Conservation (phyloP, 2,329 filamentous ascomycete species). For the Metarhizium brunneum region DNA sequence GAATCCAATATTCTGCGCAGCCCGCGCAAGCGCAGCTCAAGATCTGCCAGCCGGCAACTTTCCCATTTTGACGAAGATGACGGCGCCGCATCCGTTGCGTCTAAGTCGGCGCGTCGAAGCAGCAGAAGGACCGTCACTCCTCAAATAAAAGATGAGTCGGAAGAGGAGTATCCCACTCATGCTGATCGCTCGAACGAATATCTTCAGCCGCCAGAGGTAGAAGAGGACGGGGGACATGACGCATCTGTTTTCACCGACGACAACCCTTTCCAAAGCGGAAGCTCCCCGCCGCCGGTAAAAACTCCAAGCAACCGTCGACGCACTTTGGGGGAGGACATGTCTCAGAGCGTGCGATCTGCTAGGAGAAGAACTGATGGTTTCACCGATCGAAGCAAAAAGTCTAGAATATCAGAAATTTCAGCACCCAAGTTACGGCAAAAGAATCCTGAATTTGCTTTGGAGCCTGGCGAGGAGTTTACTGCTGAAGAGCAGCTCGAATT, state of each 20-base stretch:
- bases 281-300: slow-evolving; percentile 50
- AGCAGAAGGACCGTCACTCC: slow-evolving; percentile 42
- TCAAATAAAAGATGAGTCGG: slow-evolving; percentile 43
- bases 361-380: slow-evolving; percentile 35
- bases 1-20: slow-evolving; percentile 29
- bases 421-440: slow-evolving; percentile 25
- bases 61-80: slow-evolving; percentile 39
- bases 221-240: slow-evolving; percentile 30
- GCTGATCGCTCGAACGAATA: slow-evolving; percentile 46
- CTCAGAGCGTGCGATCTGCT: slow-evolving; percentile 31
- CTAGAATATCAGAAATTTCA: slow-evolving; percentile 50
- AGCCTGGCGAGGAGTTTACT: slow-evolving; percentile 85
- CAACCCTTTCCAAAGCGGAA: slow-evolving; percentile 80
- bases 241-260: slow-evolving; percentile 70
- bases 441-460: slow-evolving; percentile 33
- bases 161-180: slow-evolving; percentile 26
- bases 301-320: slow-evolving; percentile 40
- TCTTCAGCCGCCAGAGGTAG: slow-evolving; percentile 22
- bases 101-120: slow-evolving; percentile 35
- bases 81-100: slow-evolving; percentile 26
- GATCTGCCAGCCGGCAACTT: slow-evolving; percentile 45
- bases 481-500: slow-evolving; percentile 81
- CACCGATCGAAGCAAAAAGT: slow-evolving; percentile 21
- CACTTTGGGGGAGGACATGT: slow-evolving; percentile 33
- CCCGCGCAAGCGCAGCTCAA: slow-evolving; percentile 44